Evolutionary conservation across 371 early-diverging fungal genomes (phyloP).

Genomic region (Blakeslea trispora): DNA sequence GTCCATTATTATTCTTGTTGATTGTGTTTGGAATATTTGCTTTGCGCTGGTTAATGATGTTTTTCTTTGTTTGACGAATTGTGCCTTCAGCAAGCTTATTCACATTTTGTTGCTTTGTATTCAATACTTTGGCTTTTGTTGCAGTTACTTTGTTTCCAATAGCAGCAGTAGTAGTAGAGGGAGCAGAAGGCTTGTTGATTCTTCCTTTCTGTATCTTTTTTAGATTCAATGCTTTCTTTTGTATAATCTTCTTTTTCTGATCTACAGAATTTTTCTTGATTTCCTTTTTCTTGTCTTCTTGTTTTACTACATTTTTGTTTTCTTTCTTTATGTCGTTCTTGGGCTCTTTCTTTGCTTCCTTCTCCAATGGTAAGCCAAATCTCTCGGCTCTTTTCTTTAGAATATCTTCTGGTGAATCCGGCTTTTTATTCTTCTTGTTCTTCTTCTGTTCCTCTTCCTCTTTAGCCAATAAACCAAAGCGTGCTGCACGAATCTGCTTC

Average conservation of each 20-base stretch:
- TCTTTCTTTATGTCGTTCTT: too few species aligned
- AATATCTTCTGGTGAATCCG: slow-evolving; percentile 20
- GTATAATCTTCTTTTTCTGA: too few species aligned
- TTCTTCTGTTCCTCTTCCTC: slow-evolving; percentile 1
- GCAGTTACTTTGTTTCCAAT: slow-evolving; percentile 1
- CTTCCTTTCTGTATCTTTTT: slow-evolving; percentile 3
- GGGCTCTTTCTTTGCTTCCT: too few species aligned
- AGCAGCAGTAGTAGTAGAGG: not conserved
- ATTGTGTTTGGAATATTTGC: slow-evolving; percentile 4
- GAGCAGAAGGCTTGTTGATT: not conserved
- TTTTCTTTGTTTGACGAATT: slow-evolving; percentile 8
- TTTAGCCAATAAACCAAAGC: slow-evolving; percentile 34
- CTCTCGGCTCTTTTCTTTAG: slow-evolving; percentile 56
- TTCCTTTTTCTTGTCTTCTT: not conserved
- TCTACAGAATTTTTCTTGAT: slow-evolving; percentile 1
- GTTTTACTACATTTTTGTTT: not conserved
- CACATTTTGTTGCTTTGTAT: slow-evolving; percentile 7
- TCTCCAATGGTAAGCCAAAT: slow-evolving; percentile 41
- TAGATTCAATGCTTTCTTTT: too few species aligned
- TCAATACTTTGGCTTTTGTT: slow-evolving; percentile 2
- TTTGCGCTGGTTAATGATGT: slow-evolving; percentile 8
- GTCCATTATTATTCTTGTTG: slow-evolving; percentile 6
- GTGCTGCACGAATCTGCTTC: slow-evolving; percentile 44
- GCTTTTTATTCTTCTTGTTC: slow-evolving; percentile 1
- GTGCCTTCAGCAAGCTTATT: not conserved